Percentiles rank a stretch among this genome's conserved stretches.
phyloP scores from a whole-genome alignment of 2,329 filamentous ascomycete species.

The Colletotrichum filicis region DNA sequence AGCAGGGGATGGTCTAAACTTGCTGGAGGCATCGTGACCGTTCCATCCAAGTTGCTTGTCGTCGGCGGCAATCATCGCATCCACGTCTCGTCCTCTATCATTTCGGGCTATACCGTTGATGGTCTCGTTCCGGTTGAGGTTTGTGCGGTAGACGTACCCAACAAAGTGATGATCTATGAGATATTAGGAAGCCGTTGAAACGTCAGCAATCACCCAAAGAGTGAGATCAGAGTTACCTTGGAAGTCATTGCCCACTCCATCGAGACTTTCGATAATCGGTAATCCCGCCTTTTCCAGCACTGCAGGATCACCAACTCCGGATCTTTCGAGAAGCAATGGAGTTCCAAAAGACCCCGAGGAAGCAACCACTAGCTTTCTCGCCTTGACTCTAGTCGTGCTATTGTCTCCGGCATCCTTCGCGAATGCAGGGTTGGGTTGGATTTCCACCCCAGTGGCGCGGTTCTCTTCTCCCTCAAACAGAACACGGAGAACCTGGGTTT shows the following conservation, averaged over 20 bases:
- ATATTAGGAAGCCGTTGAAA: background rate
- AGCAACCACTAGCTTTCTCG: slow-evolving; percentile 54
- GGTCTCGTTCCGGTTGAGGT: slow-evolving; percentile 56
- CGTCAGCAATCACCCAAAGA: background rate
- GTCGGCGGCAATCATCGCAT: slow-evolving; percentile 36
- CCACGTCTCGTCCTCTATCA: slow-evolving; percentile 43
- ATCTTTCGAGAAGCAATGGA: slow-evolving; percentile 13
- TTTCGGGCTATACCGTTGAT: slow-evolving; percentile 61
- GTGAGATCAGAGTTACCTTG: background rate
- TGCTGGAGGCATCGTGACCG: slow-evolving; percentile 60
- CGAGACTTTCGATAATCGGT: slow-evolving; percentile 57
- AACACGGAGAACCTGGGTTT: slow-evolving; percentile 39
- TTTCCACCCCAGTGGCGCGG: slow-evolving; percentile 59
- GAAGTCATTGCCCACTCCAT: slow-evolving; percentile 12
- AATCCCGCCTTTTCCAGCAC: slow-evolving; percentile 57
- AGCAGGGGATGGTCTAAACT: slow-evolving; percentile 61
- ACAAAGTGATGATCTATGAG: slow-evolving; percentile 46
- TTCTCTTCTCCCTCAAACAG: slow-evolving; percentile 57
- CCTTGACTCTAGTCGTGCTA: slow-evolving; percentile 45
- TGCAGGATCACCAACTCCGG: slow-evolving; percentile 38
- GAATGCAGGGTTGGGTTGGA: slow-evolving; percentile 53
- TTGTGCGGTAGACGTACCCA: slow-evolving; percentile 59
- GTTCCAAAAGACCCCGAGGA: slow-evolving; percentile 4
- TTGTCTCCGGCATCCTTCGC: slow-evolving; percentile 40
- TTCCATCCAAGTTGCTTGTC: slow-evolving; percentile 63